Evolutionary conservation across 1,284 basidiomycete species (phyloP).

Genomic region (Wallemia hederae): DNA sequence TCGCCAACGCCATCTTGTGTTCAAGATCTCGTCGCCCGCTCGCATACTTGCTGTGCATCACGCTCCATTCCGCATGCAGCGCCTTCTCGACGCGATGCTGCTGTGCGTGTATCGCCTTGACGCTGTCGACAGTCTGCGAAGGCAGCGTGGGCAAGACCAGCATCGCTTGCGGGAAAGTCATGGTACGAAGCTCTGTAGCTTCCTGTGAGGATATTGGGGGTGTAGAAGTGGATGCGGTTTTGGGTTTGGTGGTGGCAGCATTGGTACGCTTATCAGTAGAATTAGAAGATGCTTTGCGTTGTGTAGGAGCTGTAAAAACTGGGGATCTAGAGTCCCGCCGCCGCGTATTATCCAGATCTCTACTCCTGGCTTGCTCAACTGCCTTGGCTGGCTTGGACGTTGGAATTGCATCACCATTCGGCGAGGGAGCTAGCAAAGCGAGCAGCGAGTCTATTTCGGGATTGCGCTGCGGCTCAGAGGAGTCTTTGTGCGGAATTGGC

Average conservation of each 20-base stretch:
- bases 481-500: not conserved
- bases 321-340: too few relatives aligned
- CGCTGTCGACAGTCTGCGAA: not conserved
- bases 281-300: too few relatives aligned
- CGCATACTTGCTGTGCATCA: not conserved
- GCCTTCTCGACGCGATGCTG: not conserved
- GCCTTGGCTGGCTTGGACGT: not conserved
- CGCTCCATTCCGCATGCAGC: not conserved
- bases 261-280: not conserved
- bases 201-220: not conserved
- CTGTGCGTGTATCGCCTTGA: not conserved
- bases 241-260: not conserved
- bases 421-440: not conserved
- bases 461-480: not conserved
- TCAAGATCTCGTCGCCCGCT: not conserved
- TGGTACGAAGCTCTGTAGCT: not conserved
- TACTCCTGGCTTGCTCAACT: not conserved
- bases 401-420: too few relatives aligned
- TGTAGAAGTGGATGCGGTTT: not conserved
- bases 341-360: too few relatives aligned
- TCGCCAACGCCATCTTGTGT: not conserved
- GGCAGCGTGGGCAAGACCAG: not conserved
- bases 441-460: not conserved
- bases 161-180: not conserved
- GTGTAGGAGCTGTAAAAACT: too few relatives aligned